phyloP scores from a whole-genome alignment of 129 eudicot genomes.

The Flaveria trinervia region DNA sequence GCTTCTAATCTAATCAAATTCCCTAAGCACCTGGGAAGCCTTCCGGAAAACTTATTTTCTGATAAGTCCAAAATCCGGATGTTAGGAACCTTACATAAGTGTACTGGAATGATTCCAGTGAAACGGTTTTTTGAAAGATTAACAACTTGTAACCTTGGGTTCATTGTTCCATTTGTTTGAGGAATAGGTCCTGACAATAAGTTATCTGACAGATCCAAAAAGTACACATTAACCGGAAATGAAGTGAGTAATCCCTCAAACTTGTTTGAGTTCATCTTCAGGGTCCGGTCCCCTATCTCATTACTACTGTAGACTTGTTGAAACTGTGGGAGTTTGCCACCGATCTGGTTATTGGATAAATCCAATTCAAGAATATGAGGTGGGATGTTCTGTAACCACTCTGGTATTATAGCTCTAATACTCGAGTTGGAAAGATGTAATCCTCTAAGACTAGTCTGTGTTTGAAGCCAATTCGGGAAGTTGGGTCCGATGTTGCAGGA shows the following conservation, averaged over 20 bases:
- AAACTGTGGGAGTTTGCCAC: background rate
- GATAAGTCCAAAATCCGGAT: background rate
- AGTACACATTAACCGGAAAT: background rate
- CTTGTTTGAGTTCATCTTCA: conserved; percentile 5
- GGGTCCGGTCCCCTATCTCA: background rate
- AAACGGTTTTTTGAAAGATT: conserved; percentile 10
- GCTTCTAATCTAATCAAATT: background rate
- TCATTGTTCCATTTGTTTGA: background rate
- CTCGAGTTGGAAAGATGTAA: conserved; percentile 11
- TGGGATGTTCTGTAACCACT: background rate
- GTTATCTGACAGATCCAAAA: conserved; percentile 7
- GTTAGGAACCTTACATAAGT: background rate
- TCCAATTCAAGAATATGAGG: background rate
- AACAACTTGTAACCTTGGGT: background rate
- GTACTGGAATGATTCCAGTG: background rate
- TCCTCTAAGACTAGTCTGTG: background rate
- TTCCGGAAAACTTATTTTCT: conserved; percentile 5
- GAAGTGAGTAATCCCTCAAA: background rate
- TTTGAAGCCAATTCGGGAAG: conserved; percentile 12
- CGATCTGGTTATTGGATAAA: background rate
- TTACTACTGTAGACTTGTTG: background rate
- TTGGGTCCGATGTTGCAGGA: background rate
- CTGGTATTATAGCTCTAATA: conserved; percentile 5
- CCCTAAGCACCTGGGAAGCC: conserved; percentile 15
- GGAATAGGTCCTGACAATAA: background rate